Evolutionary conservation across 2,329 filamentous ascomycete genomes (phyloP).

Genomic region (Aspergillus hiratsukae): DNA sequence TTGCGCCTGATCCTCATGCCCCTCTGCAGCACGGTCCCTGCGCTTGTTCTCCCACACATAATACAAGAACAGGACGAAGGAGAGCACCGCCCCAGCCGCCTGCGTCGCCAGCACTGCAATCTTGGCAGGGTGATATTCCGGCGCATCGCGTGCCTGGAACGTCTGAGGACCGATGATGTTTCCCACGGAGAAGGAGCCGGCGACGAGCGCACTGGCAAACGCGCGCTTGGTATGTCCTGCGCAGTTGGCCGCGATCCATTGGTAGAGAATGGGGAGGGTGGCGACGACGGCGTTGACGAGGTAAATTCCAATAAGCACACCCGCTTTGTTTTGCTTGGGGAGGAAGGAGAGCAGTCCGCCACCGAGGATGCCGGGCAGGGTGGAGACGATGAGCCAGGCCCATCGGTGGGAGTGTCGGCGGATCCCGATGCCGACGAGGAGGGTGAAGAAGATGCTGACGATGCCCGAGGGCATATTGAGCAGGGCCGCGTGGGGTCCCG

Average conservation of each 20-base stretch:
- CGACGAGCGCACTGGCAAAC: constrained; percentile 43
- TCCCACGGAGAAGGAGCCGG: constrained; percentile 43
- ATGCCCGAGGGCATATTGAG: constrained; percentile 43
- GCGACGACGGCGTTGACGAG: constrained; percentile 44
- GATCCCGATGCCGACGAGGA: constrained; percentile 39
- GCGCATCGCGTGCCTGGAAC: constrained; percentile 42
- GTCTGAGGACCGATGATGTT: constrained; percentile 47
- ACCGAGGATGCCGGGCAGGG: constrained; percentile 46
- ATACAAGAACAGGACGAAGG: constrained; percentile 25
- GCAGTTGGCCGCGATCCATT: constrained; percentile 46
- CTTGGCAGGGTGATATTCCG: constrained; percentile 40
- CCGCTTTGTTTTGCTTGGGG: constrained; percentile 36
- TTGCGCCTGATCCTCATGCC: constrained; percentile 10
- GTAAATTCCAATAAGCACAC: constrained; percentile 43
- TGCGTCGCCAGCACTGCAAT: constrained; percentile 39
- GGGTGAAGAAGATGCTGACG: constrained; percentile 38
- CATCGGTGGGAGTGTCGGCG: constrained; percentile 39
- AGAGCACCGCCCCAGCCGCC: constrained; percentile 25
- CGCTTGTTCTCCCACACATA: constrained; percentile 30
- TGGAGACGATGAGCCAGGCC: constrained; percentile 39
- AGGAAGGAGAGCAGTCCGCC: constrained; percentile 37
- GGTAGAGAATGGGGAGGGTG: constrained; percentile 42
- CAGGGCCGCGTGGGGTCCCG: constrained; percentile 40
- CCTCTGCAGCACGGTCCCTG: constrained; percentile 13
- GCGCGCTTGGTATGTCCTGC: constrained; percentile 50